These are phyloP conservation scores for Trichoderma harzianum DNA, from an alignment of 2,329 filamentous ascomycete species.

Conservation along the genomic window DNA sequence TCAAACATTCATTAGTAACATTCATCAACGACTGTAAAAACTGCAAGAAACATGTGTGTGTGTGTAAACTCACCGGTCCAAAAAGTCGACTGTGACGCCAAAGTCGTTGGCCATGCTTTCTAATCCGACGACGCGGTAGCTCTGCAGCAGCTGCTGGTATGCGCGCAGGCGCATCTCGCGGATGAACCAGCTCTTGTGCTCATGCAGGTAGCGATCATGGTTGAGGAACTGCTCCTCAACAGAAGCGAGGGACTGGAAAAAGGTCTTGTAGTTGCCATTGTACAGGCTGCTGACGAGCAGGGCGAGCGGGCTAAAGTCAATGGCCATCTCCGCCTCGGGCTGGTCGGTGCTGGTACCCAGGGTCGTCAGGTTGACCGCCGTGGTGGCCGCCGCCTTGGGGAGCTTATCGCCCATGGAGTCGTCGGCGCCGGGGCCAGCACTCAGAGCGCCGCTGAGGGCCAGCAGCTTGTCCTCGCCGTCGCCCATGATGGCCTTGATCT, in stretches of 20 bases:
- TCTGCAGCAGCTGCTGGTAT: slow-evolving; percentile 95
- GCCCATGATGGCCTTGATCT: slow-evolving; percentile 95
- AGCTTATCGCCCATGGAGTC: slow-evolving; percentile 65
- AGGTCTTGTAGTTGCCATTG: slow-evolving; percentile 87
- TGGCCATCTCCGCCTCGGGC: slow-evolving; percentile 72
- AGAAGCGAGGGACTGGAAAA: slow-evolving; percentile 83
- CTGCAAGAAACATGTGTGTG: too few species aligned
- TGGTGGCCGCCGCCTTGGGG: slow-evolving; percentile 45
- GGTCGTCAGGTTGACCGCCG: slow-evolving; percentile 83
- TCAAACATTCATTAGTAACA: neutral
- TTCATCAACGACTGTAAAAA: neutral
- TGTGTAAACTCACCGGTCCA: slow-evolving; percentile 70
- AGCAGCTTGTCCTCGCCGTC: slow-evolving; percentile 84
- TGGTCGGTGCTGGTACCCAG: slow-evolving; percentile 69
- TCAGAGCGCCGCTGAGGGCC: slow-evolving; percentile 74
- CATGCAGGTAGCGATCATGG: slow-evolving; percentile 90
- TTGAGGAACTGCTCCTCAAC: slow-evolving; percentile 94
- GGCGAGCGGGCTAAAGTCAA: slow-evolving; percentile 87
- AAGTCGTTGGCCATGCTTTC: slow-evolving; percentile 97
- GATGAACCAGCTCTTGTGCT: slow-evolving; percentile 96
- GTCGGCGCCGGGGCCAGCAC: slow-evolving; percentile 76
- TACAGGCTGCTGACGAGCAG: slow-evolving; percentile 89
- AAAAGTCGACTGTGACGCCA: slow-evolving; percentile 92
- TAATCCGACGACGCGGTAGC: slow-evolving; percentile 93
- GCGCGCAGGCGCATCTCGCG: slow-evolving; percentile 96